Base-by-base conservation (phyloP, 164 flowering plant genomes). In the Amborella trichopoda region DNA sequence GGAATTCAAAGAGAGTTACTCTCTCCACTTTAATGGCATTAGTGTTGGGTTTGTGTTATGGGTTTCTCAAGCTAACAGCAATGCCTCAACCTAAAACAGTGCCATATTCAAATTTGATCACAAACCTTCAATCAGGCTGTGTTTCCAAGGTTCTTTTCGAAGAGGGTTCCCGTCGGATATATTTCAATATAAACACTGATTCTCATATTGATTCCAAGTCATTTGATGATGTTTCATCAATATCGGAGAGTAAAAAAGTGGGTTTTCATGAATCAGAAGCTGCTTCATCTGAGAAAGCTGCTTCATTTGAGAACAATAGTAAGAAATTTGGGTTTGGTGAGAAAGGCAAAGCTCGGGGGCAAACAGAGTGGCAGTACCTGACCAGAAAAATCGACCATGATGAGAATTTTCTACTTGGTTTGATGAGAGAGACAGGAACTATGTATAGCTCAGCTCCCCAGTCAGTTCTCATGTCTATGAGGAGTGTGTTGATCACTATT, bases 311-410 rank as follows among this genome's bases (percentile, higher is more conserved):
- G n/a, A n/a, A n/a, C n/a, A n/a, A n/a, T n/a, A n/a, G n/a, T n/a
- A n/a, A n/a, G n/a, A n/a, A n/a, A n/a, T n/a, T n/a, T n/a, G n/a
- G n/a, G n/a, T n/a, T n/a, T n/a, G n/a, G n/a, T 44, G 76, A 54
- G 26, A 64, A 47, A 26, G 68, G 23, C 32, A 56, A n/a, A 20
- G 63, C 60, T 33, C 36, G 12, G 58, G 40, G 30, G 48, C 40
- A 21, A 68, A 49, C 83, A 0, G 68, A 67, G 64, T 91, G 95
- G 96, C 81, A 84, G 56, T 91, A 63, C 45, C 77, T 72, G 3
- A 84, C 96, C 0, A 78, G 99, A 56, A 87, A 84, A 78, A 70
- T 91, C 14, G 88, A 83, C 49, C 78, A 78, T 55, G 99, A 91
- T 64, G 96, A 82, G 63, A 77, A 69, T 37, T 91, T 76, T 70